These are phyloP conservation scores for Nannochloris sp. DNA, from an alignment of 139 green algal genomes.

Conservation along the genomic window DNA sequence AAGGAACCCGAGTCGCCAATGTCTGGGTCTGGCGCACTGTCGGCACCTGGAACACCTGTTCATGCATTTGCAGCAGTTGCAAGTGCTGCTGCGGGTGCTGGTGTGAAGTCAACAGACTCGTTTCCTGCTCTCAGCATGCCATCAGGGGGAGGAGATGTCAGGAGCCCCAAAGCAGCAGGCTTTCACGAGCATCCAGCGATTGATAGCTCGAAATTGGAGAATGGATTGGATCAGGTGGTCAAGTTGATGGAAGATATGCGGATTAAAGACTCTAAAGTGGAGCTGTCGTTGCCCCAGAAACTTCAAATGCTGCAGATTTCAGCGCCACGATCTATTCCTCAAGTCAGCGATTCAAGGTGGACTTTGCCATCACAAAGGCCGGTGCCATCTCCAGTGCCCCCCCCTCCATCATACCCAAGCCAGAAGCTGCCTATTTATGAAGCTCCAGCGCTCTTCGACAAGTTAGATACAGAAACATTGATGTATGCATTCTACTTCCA, in stretches of 20 bases:
- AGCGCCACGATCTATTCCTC: slow-evolving; percentile 49
- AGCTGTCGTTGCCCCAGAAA: slow-evolving; percentile 13
- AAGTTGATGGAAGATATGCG: slow-evolving; percentile 12
- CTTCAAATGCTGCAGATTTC: slow-evolving; percentile 29
- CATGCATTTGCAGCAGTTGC: background rate
- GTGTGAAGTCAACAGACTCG: no score
- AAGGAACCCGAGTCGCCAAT: background rate
- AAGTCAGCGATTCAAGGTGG: slow-evolving; percentile 54
- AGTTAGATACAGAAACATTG: slow-evolving; percentile 88
- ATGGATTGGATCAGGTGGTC: background rate
- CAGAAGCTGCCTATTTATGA: slow-evolving; percentile 53
- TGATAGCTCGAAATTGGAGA: background rate
- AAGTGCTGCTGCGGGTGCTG: background rate
- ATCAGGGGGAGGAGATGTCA: background rate
- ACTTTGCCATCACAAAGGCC: slow-evolving; percentile 32
- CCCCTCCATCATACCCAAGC: slow-evolving; percentile 71
- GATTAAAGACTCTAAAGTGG: slow-evolving; percentile 14
- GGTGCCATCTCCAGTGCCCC: slow-evolving; percentile 37
- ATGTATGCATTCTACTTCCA: slow-evolving; percentile 99
- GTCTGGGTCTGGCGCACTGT: background rate
- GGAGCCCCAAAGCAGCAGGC: background rate
- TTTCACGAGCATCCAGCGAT: background rate
- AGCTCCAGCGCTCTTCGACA: slow-evolving; percentile 76
- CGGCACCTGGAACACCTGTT: background rate
- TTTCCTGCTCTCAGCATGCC: background rate